These are phyloP conservation scores for Murraya koenigii DNA, from an alignment of 345 rosid genomes.

Conservation along the genomic window DNA sequence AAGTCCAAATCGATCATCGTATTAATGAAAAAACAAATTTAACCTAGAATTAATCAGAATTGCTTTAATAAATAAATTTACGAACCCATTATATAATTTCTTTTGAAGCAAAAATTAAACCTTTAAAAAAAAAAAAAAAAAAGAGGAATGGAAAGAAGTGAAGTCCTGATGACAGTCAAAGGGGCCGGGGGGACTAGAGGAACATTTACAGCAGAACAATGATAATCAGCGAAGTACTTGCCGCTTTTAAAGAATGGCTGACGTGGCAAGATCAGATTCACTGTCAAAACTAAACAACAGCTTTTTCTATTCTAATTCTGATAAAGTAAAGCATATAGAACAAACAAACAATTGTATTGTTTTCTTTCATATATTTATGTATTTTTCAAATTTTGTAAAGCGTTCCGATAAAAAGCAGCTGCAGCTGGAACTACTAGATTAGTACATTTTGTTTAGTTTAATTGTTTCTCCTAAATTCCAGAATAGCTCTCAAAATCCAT, in stretches of 20 bases:
- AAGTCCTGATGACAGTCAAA: not conserved
- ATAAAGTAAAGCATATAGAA: too few species aligned
- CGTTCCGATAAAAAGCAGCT: not conserved
- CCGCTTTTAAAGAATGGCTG: not conserved
- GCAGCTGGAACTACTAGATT: not conserved
- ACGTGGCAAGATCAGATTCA: not conserved
- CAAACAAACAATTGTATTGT: too few species aligned
- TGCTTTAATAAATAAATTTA: not conserved
- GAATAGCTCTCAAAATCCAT: not conserved
- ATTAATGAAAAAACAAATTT: not conserved
- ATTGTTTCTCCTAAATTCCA: not conserved
- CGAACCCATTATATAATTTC: not conserved
- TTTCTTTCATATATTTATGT: too few species aligned
- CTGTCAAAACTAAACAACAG: not conserved
- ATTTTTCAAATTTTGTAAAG: too few species aligned
- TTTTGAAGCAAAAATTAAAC: too few species aligned
- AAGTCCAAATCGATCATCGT: not conserved
- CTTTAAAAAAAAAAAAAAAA: too few species aligned
- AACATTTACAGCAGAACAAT: too few species aligned
- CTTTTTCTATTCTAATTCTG: too few species aligned
- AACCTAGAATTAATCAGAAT: not conserved
- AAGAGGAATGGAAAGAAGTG: not conserved
- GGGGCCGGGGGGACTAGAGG: not conserved
- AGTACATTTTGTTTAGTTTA: not conserved
- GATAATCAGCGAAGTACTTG: not conserved